Conservation (phyloP, 1,284 basidiomycete species). For the Ganoderma lucidum region DNA sequence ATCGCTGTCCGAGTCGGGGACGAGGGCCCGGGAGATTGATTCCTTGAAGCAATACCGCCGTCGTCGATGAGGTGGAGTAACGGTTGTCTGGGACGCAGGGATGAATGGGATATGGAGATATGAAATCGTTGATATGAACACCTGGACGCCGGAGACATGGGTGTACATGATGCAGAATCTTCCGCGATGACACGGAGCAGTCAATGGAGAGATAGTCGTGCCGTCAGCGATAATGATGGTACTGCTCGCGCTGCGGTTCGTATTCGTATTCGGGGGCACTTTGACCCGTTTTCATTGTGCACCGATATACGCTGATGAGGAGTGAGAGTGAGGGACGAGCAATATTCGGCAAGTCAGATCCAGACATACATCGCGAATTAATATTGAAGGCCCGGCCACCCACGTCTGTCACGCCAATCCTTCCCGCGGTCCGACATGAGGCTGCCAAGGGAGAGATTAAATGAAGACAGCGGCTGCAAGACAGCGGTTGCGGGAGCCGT, state of each 20-base stretch:
- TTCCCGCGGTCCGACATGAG: not conserved
- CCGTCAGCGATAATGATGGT: not conserved
- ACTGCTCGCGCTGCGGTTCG: not conserved
- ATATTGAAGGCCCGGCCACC: not conserved
- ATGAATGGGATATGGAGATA: not conserved
- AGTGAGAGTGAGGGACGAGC: not conserved
- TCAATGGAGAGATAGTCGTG: not conserved
- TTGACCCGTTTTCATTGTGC: not conserved
- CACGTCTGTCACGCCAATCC: slow-evolving; percentile 4
- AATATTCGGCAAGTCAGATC: not conserved
- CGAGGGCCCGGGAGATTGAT: not conserved
- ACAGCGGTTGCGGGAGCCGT: not conserved
- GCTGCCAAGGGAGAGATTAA: not conserved
- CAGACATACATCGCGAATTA: not conserved
- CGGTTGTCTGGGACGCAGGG: not conserved
- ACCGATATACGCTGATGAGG: not conserved
- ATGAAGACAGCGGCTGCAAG: not conserved
- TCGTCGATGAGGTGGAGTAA: not conserved
- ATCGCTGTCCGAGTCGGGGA: no score
- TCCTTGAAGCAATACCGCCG: not conserved
- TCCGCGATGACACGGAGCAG: not conserved
- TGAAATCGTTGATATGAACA: not conserved
- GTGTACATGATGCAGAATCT: not conserved
- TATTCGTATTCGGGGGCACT: not conserved
- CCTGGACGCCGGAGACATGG: not conserved